phyloP scores from a whole-genome alignment of 208 protist genomes.

The Leishmania lainsoni region DNA sequence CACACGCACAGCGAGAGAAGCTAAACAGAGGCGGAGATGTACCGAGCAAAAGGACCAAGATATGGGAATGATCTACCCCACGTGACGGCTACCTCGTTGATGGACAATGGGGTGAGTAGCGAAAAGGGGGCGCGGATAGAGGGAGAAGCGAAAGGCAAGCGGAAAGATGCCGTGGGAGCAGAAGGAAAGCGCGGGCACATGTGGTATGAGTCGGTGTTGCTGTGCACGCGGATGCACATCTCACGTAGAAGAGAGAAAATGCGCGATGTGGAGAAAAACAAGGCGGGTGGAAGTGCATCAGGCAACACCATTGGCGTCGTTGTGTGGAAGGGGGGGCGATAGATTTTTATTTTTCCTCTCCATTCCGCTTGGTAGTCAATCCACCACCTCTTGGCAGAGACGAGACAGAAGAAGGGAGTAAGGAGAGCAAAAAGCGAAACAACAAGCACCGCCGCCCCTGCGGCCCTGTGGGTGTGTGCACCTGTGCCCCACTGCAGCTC shows the following conservation, averaged over 20 bases:
- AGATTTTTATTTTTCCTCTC: not conserved
- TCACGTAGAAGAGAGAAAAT: not conserved
- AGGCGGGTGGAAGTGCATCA: not conserved
- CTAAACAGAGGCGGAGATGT: not conserved
- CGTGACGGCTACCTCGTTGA: not conserved
- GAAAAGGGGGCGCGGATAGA: not conserved
- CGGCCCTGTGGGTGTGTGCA: not conserved
- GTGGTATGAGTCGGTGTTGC: not conserved
- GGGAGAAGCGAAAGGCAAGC: not conserved
- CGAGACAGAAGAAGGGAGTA: not conserved
- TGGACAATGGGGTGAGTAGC: not conserved
- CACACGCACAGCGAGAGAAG: not conserved
- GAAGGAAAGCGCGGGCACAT: not conserved
- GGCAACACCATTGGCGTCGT: not conserved
- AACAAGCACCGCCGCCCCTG: not conserved
- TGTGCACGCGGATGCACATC: not conserved
- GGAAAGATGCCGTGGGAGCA: not conserved
- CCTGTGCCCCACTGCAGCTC: not conserved
- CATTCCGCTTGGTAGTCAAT: not conserved
- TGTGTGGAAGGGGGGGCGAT: not conserved
- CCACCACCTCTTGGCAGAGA: not conserved
- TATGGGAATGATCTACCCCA: not conserved
- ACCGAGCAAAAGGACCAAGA: slow-evolving; percentile 3
- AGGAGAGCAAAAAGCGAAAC: not conserved
- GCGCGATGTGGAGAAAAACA: not conserved